Base-by-base conservation (phyloP, 768 basidiomycete species). In the Mycena rebaudengoi region DNA sequence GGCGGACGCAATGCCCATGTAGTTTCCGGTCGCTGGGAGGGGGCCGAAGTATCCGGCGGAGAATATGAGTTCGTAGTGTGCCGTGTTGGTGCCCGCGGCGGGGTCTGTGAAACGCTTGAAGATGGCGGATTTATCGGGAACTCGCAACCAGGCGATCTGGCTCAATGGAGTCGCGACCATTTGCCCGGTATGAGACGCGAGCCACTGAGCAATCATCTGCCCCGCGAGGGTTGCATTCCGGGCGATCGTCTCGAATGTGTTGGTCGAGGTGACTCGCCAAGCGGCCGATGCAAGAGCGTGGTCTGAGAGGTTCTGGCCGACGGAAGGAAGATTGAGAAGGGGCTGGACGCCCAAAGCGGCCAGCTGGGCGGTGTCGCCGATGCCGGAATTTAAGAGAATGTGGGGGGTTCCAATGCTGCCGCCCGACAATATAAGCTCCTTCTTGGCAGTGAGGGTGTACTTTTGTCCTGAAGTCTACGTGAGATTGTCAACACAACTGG, bases 41-140 rank as follows among this genome's bases (percentile, higher is more conserved):
- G 32, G 23, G 23, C 35, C 60, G 16, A 21, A 41, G 25, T 29
- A 21, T 41, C 37, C 25, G n/a, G 51, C n/a, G n/a, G n/a, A n/a
- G 30, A 80, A 71, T 1, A 76, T 58, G 3, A 79, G 52, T 56
- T 83, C 81, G 33, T 68, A 70, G 60, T 83, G 80, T 5, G 79
- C 62, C 0, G 78, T 58, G n/a, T 69, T 69, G 10, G 75, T 73
- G 0, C 82, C 82, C 28, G 78, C 64, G 1, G 79, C 63, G 29
- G 81, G 80, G 62, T 82, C 80, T 3, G 65, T 59, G 25, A 69
- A 69, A 12, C 55, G 66, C 16, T 75, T 41, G 49, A 78, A 74
- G 28, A 80, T 70, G 5, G 75, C 49, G 3, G 75, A 65, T 41
- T 77, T 69, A 1, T 56, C 35, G 5, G 75, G 73, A 26, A 83